Conservation (phyloP, 1,284 basidiomycete species). For the Sporisorium exsertum region DNA sequence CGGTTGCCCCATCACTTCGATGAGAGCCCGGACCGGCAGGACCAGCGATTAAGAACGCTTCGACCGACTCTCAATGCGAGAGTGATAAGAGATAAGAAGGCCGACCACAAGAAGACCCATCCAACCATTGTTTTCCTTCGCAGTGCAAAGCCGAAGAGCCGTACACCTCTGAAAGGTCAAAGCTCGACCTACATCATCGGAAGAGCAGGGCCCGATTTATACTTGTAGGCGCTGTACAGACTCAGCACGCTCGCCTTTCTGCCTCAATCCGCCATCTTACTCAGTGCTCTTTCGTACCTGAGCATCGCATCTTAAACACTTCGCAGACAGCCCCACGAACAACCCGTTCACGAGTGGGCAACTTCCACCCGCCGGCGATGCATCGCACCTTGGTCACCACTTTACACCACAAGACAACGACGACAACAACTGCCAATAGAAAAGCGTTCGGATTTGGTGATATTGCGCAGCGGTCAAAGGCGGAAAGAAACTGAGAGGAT, state of each 20-base stretch:
- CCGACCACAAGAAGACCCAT: background rate
- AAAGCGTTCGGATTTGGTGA: conserved; percentile 43
- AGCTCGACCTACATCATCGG: background rate
- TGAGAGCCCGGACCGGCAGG: background rate
- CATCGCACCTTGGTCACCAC: background rate
- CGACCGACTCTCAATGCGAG: background rate
- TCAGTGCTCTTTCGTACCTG: no score
- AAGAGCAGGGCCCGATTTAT: background rate
- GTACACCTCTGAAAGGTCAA: background rate
- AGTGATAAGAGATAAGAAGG: conserved; percentile 1
- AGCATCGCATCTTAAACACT: no score
- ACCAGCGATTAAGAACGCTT: background rate
- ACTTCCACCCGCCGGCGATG: background rate
- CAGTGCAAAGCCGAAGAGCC: background rate
- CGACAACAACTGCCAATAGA: background rate
- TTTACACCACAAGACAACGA: no score
- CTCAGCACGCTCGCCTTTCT: background rate
- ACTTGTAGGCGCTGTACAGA: background rate
- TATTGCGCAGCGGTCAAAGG: conserved; percentile 26
- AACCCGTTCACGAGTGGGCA: background rate
- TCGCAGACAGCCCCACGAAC: no score
- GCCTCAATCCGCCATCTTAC: background rate
- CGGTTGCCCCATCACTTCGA: no score
- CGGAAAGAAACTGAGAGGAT: conserved; percentile 16
- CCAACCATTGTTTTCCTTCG: background rate